Evolutionary conservation across 139 green algal species (phyloP), one percentile per base, ranked within the genome.

Genomic region (Closterium sp.): DNA sequence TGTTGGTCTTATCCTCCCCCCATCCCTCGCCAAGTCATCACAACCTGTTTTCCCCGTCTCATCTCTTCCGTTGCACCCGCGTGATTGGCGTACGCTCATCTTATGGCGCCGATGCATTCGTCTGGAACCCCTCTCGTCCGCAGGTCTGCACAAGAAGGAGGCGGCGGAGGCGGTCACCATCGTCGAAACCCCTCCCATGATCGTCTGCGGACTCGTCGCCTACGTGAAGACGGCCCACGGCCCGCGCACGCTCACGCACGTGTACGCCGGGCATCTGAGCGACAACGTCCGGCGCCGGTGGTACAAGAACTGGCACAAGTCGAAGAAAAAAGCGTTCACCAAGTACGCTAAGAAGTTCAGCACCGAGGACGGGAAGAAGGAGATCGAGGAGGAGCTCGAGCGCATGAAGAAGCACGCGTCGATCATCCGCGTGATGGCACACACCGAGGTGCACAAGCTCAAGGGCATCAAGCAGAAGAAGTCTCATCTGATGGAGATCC

Each of bases 71-170:
- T 19, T 76, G 55, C 55, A 28, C 1, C 38, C 21, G 16, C 38
- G 25, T 76, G 55, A 28, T 76, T 3, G 55, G 25, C 16, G 55
- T 28, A 19, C 55, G 5, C 55, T 76, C 55, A 76, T 16, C 25
- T 76, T 28, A 76, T 76, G 55, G 16, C 16, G 23, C 4, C 0
- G 16, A 76, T 76, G 16, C 9, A 4, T 28, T 76, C 1, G 55
- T 76, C 12, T 19, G 55, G 25, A 76, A 16, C 16, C 25, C 55
- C 55, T 19, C 55, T 76, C 55, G n/a, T 28, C 55, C 23, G 25
- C 55, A 94, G 86, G 99, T 97, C 96, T 99, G 87, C 98, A 99
- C 96, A 99, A 99, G 97, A 99, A 99, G 97, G 98, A 99, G 97
- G 96, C 97, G 16, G 97, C 95, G 94, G 98, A 99, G 96, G 94